These are phyloP conservation scores for Xylariaceae sp. DNA, from an alignment of 2,329 filamentous ascomycete species.

Conservation along the genomic window DNA sequence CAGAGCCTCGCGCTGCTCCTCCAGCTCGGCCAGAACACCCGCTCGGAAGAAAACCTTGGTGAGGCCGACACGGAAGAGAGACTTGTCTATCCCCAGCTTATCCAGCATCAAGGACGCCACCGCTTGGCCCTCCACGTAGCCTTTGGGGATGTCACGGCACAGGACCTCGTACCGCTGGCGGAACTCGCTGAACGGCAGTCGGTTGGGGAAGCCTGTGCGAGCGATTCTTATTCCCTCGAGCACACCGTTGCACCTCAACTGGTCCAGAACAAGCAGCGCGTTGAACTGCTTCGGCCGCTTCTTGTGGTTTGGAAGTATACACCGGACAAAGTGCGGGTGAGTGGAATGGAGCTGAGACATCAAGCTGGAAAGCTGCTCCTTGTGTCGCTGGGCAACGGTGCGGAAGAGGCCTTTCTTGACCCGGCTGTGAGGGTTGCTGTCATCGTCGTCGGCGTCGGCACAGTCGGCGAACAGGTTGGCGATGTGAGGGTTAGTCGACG, in stretches of 20 bases:
- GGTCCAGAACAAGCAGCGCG: constrained; percentile 87
- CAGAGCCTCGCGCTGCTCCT: constrained; percentile 88
- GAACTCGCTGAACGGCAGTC: constrained; percentile 88
- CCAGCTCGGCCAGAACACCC: constrained; percentile 89
- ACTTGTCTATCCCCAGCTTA: constrained; percentile 76
- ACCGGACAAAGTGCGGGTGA: constrained; percentile 96
- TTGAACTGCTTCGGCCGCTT: constrained; percentile 92
- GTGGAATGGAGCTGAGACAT: constrained; percentile 94
- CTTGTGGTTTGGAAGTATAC: constrained; percentile 96
- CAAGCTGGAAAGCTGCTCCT: constrained; percentile 93
- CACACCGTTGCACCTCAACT: constrained; percentile 97
- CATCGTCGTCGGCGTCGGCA: constrained; percentile 71
- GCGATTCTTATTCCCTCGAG: constrained; percentile 98
- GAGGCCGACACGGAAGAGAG: constrained; percentile 86
- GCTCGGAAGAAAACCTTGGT: constrained; percentile 98
- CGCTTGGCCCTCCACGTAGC: constrained; percentile 84
- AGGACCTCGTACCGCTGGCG: constrained; percentile 93
- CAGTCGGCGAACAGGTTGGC: constrained; percentile 85
- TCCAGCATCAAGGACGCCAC: constrained; percentile 83
- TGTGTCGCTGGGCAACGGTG: constrained; percentile 93
- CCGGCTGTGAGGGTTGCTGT: constrained; percentile 62
- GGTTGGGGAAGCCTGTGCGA: constrained; percentile 92
- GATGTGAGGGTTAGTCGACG: constrained; percentile 77
- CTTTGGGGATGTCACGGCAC: constrained; percentile 80
- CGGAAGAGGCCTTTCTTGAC: constrained; percentile 98